Evolutionary conservation across 331 rosid genomes (phyloP).

Genomic region (Quercus tomentella): DNA sequence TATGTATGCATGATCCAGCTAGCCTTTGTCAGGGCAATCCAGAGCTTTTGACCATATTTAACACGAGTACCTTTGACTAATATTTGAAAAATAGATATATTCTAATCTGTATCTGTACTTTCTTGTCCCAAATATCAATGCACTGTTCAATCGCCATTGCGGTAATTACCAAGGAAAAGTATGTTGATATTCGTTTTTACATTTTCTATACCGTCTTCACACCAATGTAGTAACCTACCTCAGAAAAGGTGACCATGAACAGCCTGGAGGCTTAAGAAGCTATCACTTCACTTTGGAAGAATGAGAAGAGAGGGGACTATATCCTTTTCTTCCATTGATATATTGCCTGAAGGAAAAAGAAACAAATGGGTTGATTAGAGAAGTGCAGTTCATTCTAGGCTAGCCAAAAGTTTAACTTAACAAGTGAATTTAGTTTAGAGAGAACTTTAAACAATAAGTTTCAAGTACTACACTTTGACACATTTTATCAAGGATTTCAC

Average conservation of each 20-base stretch:
- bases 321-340: too few species aligned
- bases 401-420: not conserved
- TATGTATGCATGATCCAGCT: slow-evolving; percentile 3
- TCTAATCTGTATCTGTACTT: slow-evolving; percentile 3
- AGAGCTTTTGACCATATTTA: not conserved
- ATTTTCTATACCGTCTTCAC: slow-evolving; percentile 7
- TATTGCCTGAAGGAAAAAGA: not conserved
- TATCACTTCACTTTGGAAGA: too few species aligned
- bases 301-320: too few species aligned
- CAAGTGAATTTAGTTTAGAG: not conserved
- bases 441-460: not conserved
- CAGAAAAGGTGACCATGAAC: not conserved
- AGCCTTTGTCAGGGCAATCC: not conserved
- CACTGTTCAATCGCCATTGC: slow-evolving; percentile 71
- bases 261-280: not conserved
- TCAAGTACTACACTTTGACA: too few species aligned
- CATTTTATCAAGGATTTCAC: not conserved
- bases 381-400: not conserved
- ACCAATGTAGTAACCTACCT: slow-evolving; percentile 2
- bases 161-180: slow-evolving; percentile 86
- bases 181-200: slow-evolving; percentile 23
- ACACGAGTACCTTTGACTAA: not conserved
- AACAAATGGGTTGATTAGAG: not conserved
- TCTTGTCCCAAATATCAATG: slow-evolving; percentile 68
- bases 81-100: not conserved